A percentile compares a stretch with the other conserved stretches of the same genome.
These are phyloP conservation scores for Colletotrichum sp. DNA, from an alignment of 2,329 filamentous ascomycete species.

Conservation along the genomic window DNA sequence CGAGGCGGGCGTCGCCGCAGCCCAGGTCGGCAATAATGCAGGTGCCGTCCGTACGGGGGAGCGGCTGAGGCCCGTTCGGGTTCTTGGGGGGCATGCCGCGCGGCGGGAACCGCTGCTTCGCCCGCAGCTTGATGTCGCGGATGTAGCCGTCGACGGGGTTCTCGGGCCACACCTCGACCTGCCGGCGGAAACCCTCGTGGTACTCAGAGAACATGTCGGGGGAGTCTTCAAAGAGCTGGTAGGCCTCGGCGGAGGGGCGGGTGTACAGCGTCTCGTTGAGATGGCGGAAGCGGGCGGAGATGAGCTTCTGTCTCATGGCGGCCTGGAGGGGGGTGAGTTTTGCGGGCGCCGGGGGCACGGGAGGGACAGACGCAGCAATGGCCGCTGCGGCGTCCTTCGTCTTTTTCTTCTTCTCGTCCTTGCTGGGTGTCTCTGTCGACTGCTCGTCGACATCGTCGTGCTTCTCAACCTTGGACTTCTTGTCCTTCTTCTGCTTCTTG, in stretches of 20 bases:
- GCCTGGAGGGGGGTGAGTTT: constrained; percentile 92
- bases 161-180: constrained; percentile 95
- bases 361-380: constrained; percentile 28
- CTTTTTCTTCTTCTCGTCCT: constrained; percentile 22
- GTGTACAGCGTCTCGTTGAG: constrained; percentile 98
- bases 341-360: constrained; percentile 46
- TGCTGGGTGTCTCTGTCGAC: constrained; percentile 11
- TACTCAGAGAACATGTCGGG: constrained; percentile 97
- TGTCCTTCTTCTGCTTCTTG: constrained; percentile 33
- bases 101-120: constrained; percentile 48
- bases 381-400: constrained; percentile 22
- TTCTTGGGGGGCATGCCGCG: constrained; percentile 22
- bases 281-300: constrained; percentile 95
- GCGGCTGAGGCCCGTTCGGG: constrained; percentile 44
- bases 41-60: constrained; percentile 74
- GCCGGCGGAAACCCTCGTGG: constrained; percentile 93
- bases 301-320: constrained; percentile 92
- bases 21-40: constrained; percentile 90
- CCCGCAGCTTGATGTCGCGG: constrained; percentile 71
- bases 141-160: constrained; percentile 95
- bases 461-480: constrained; percentile 24
- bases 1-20: constrained; percentile 88
- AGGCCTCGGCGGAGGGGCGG: constrained; percentile 82
- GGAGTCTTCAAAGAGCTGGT: constrained; percentile 79
- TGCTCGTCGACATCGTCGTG: constrained; percentile 18